Evolutionary conservation across 768 basidiomycete species (phyloP).

Genomic region (Tricholoma bakamatsutake): DNA sequence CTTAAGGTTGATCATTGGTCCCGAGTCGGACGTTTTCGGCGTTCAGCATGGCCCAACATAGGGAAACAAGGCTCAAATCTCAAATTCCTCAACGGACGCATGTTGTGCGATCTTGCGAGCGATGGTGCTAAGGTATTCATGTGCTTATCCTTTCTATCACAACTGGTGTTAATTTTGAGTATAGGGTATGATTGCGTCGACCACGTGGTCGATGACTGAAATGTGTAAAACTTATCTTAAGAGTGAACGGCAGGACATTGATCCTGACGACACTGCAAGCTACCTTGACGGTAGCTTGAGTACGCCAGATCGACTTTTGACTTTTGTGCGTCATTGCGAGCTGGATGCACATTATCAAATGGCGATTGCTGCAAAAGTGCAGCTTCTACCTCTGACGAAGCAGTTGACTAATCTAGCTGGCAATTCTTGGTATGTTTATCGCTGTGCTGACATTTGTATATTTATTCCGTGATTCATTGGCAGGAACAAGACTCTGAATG

Average conservation of each 20-base stretch:
- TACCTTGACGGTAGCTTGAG: constrained; percentile 84
- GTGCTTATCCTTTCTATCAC: not conserved
- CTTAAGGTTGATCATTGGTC: constrained; percentile 93
- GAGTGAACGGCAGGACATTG: constrained; percentile 86
- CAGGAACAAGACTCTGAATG: constrained; percentile 97
- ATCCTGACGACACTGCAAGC: constrained; percentile 88
- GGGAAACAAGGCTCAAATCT: constrained; percentile 82
- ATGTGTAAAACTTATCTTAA: constrained; percentile 92
- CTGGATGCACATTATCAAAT: constrained; percentile 96
- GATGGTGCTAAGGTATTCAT: constrained; percentile 82
- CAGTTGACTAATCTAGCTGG: constrained; percentile 95
- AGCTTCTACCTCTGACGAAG: constrained; percentile 86
- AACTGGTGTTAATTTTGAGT: not conserved
- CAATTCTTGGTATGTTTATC: constrained; percentile 76
- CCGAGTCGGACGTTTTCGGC: constrained; percentile 82
- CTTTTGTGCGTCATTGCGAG: constrained; percentile 91
- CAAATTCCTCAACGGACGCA: constrained; percentile 74
- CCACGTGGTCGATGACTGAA: constrained; percentile 97
- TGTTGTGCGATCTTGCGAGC: constrained; percentile 90
- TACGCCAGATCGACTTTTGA: constrained; percentile 71
- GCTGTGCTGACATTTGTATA: not conserved
- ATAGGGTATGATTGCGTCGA: constrained; percentile 94
- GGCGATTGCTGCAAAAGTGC: constrained; percentile 93
- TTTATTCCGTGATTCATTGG: not conserved
- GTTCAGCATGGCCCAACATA: constrained; percentile 76